Evolutionary conservation across 1,284 basidiomycete species (phyloP).

Genomic region (Cutaneotrichosporon sp.): DNA sequence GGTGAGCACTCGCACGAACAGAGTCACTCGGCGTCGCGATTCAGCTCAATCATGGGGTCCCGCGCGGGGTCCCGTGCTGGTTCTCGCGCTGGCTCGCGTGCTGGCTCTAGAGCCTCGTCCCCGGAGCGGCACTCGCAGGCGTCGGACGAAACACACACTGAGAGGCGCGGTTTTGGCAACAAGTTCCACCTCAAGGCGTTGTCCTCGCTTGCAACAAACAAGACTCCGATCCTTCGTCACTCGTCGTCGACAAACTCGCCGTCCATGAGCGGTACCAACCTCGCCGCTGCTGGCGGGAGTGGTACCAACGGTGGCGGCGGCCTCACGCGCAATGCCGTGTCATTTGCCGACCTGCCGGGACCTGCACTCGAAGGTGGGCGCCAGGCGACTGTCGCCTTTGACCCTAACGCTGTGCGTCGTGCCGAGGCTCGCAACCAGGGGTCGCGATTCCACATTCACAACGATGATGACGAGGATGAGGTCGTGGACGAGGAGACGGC

Average conservation of each 20-base stretch:
- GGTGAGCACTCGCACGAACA: neutral
- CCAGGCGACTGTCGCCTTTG: conserved; percentile 7
- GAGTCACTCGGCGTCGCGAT: neutral
- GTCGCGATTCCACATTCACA: conserved; percentile 1
- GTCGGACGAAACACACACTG: neutral
- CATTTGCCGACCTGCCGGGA: conserved; percentile 19
- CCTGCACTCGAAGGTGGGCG: conserved; percentile 3
- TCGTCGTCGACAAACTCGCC: no score
- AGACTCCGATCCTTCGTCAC: conserved; percentile 20
- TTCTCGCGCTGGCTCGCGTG: conserved; percentile 48
- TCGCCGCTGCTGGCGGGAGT: neutral
- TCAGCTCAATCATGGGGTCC: conserved; percentile 14
- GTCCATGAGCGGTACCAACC: neutral
- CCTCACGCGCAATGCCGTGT: conserved; percentile 1
- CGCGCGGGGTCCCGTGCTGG: conserved; percentile 9
- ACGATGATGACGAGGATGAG: conserved; percentile 2
- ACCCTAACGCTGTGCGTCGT: conserved; percentile 1
- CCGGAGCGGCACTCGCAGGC: conserved; percentile 36
- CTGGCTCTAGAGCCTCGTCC: conserved; percentile 50
- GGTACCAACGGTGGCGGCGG: no score
- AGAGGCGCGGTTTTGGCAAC: conserved; percentile 17
- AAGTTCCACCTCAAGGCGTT: conserved; percentile 19
- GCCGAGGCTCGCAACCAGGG: neutral
- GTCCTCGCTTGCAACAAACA: conserved; percentile 7
- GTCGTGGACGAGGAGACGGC: conserved; percentile 14